Percentiles rank a stretch among this genome's conserved stretches.
phyloP scores from a whole-genome alignment of 495 filamentous ascomycete genomes.

The Trichoderma erinaceum region DNA sequence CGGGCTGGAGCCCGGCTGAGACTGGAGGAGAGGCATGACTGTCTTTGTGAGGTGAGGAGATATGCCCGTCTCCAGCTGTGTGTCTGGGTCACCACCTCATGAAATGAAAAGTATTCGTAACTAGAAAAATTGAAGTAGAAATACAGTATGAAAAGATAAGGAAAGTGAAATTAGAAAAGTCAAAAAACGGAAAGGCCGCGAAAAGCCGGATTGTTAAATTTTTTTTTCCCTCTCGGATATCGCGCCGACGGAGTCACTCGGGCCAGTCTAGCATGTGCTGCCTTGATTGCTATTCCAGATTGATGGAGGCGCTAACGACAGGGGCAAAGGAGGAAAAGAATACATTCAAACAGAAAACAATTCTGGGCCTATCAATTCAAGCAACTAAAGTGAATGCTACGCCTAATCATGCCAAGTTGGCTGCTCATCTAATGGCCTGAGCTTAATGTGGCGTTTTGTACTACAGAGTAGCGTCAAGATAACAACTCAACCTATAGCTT shows the following conservation, averaged over 20 bases:
- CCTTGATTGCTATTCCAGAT: too few species aligned
- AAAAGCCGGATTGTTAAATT: not conserved
- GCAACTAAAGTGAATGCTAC: too few species aligned
- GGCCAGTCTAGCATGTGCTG: not conserved
- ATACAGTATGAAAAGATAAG: not conserved
- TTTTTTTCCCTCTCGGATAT: constrained; percentile 6
- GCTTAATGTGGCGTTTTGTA: too few species aligned
- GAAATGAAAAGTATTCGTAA: not conserved
- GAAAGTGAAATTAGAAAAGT: not conserved
- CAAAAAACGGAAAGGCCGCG: constrained; percentile 4
- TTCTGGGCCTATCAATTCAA: too few species aligned
- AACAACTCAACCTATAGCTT: too few species aligned
- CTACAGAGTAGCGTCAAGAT: too few species aligned
- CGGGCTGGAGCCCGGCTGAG: not conserved
- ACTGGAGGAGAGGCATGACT: constrained; percentile 3
- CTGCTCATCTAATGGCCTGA: too few species aligned
- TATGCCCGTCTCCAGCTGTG: not conserved
- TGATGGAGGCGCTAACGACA: too few species aligned
- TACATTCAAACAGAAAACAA: too few species aligned
- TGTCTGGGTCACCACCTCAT: not conserved
- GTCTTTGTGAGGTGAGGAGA: not conserved
- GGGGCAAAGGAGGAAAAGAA: too few species aligned
- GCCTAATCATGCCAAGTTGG: too few species aligned
- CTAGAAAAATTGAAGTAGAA: not conserved
- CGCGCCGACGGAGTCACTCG: not conserved